Conservation (phyloP, 345 rosid species). For the Hypericum perforatum region DNA sequence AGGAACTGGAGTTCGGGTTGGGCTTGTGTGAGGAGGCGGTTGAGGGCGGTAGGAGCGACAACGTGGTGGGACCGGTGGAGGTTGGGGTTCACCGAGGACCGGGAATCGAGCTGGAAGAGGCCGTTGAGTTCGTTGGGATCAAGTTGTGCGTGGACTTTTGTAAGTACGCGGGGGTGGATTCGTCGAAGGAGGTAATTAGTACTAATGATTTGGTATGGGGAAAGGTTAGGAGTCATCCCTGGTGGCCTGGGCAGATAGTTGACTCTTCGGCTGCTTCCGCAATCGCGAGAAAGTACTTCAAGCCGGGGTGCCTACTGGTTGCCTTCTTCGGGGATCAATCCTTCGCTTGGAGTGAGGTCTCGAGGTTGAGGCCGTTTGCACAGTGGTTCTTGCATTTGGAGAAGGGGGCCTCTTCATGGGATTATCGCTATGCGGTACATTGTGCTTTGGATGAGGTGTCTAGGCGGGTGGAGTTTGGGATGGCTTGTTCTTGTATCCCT, state of each 20-base stretch:
- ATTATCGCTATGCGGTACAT: constrained; percentile 46
- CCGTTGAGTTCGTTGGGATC: too few relatives aligned
- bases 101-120: too few relatives aligned
- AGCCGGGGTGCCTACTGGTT: constrained; percentile 41
- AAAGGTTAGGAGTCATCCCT: constrained; percentile 78
- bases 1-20: too few relatives aligned
- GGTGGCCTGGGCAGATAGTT: constrained; percentile 91
- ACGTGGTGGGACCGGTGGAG: too few relatives aligned
- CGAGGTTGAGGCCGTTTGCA: constrained; percentile 52
- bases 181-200: constrained; percentile 17
- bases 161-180: neutral
- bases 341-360: constrained; percentile 61
- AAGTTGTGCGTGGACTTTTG: too few relatives aligned
- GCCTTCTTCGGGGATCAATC: constrained; percentile 69
- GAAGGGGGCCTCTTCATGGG: constrained; percentile 40
- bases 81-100: too few relatives aligned
- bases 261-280: constrained; percentile 42
- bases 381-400: constrained; percentile 48
- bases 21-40: too few relatives aligned
- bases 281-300: constrained; percentile 51
- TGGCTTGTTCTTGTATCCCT: constrained; percentile 63
- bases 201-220: constrained; percentile 76
- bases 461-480: constrained; percentile 59
- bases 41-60: too few relatives aligned
- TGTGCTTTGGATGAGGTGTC: constrained; percentile 67